A percentile compares a stretch with the other conserved stretches of the same genome.
Evolutionary conservation across 495 filamentous ascomycete species (phyloP).

Genomic region (Hyphodiscus hymeniophilus): DNA sequence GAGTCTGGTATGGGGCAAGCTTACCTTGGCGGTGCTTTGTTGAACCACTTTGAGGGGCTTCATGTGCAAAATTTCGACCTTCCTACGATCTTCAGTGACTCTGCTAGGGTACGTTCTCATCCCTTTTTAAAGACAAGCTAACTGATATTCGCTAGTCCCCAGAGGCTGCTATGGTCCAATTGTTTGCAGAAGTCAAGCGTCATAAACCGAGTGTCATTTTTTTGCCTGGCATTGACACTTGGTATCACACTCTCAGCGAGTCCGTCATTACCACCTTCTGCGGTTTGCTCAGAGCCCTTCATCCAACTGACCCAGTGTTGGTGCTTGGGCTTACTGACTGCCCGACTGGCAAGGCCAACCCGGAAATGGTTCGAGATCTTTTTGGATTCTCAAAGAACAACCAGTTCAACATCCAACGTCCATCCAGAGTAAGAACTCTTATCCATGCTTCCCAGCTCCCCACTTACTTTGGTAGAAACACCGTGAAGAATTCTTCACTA

Average conservation of each 20-base stretch:
- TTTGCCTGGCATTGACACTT: conserved; percentile 80
- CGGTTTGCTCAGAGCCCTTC: conserved; percentile 65
- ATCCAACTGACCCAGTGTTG: conserved; percentile 81
- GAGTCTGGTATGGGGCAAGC: conserved; percentile 84
- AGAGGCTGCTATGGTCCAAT: conserved; percentile 79
- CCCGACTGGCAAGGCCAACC: conserved; percentile 41
- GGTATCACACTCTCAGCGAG: conserved; percentile 65
- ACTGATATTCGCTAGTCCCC: conserved; percentile 43
- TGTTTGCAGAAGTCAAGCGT: conserved; percentile 84
- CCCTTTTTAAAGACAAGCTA: background rate
- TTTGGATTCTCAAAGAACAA: conserved; percentile 82
- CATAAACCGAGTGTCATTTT: conserved; percentile 96
- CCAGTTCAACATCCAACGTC: conserved; percentile 56
- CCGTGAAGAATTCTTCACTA: conserved; percentile 68
- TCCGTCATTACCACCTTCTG: conserved; percentile 69
- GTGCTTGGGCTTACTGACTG: conserved; percentile 74
- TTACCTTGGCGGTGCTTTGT: conserved; percentile 77
- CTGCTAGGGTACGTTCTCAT: conserved; percentile 40
- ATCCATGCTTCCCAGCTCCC: background rate
- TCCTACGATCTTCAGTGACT: conserved; percentile 58
- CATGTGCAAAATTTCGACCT: conserved; percentile 96
- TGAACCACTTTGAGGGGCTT: conserved; percentile 85
- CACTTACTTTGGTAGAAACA: conserved; percentile 35
- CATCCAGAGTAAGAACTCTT: conserved; percentile 43
- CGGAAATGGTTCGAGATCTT: conserved; percentile 59